phyloP scores from a whole-genome alignment of 1,284 basidiomycete species.

The Neonothopanus nambi region DNA sequence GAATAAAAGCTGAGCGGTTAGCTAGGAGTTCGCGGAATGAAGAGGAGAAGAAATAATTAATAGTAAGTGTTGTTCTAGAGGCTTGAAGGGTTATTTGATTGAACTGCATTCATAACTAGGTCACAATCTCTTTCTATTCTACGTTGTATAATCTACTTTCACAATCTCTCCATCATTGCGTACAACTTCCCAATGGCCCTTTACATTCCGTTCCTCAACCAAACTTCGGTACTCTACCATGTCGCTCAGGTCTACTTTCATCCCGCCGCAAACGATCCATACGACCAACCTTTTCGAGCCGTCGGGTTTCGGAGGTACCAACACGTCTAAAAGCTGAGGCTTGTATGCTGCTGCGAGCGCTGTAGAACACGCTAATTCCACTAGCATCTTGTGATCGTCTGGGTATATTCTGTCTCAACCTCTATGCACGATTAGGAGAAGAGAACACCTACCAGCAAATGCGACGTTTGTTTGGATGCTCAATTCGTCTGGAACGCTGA shows the following conservation, averaged over 20 bases:
- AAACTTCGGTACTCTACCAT: conserved; percentile 45
- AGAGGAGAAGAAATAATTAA: conserved; percentile 24
- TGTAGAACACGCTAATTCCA: conserved; percentile 72
- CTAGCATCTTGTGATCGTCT: conserved; percentile 76
- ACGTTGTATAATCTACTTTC: conserved; percentile 23
- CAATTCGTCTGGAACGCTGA: conserved; percentile 65
- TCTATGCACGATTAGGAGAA: conserved; percentile 1
- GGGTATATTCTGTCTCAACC: conserved; percentile 9
- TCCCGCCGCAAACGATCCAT: conserved; percentile 72
- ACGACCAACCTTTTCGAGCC: conserved; percentile 43
- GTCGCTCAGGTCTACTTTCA: conserved; percentile 62
- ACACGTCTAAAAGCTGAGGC: conserved; percentile 48
- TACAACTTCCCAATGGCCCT: conserved; percentile 34
- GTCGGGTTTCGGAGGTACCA: conserved; percentile 39
- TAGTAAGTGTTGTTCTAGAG: neutral
- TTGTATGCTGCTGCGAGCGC: conserved; percentile 67
- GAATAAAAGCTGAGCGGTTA: conserved; percentile 64
- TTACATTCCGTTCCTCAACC: conserved; percentile 26
- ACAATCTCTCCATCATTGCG: conserved; percentile 37
- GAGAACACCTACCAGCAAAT: conserved; percentile 54
- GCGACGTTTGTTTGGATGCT: conserved; percentile 56
- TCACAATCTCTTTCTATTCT: conserved; percentile 19
- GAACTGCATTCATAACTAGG: too few species aligned
- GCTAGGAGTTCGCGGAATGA: conserved; percentile 45
- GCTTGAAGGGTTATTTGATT: too few species aligned